Evolutionary conservation across 495 filamentous ascomycete species (phyloP).

Genomic region (Aspergillus wentii): DNA sequence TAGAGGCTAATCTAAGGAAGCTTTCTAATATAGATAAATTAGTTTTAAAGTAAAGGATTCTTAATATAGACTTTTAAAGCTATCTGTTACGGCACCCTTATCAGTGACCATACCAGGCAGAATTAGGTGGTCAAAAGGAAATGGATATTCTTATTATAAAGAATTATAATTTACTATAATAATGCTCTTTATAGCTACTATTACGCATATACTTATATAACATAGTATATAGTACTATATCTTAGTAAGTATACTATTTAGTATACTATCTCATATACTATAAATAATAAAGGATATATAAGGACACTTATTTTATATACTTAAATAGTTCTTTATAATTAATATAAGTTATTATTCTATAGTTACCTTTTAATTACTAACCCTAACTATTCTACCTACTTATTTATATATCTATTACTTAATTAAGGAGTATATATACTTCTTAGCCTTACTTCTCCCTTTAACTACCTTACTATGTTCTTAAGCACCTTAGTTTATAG

Average conservation of each 20-base stretch:
- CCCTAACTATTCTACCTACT: no score
- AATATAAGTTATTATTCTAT: no score
- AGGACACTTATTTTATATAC: neutral
- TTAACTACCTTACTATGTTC: no score
- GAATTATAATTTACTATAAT: neutral
- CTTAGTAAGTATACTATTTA: neutral
- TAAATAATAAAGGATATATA: neutral
- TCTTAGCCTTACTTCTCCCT: no score
- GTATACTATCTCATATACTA: neutral
- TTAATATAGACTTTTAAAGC: neutral
- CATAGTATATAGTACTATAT: neutral
- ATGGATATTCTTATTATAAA: neutral
- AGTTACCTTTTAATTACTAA: no score
- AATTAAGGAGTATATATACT: no score
- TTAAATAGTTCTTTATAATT: neutral
- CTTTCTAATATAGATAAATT: no score
- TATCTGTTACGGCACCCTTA: neutral
- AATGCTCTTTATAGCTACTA: neutral
- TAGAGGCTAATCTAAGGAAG: no score
- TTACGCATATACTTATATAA: neutral
- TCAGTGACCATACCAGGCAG: no score
- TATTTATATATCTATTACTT: no score
- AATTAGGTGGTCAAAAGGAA: no score
- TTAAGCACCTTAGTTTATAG: no score
- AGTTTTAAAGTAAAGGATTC: neutral